A percentile compares a stretch with the other conserved stretches of the same genome.
phyloP scores from a whole-genome alignment of 1,284 basidiomycete species.

The Rhodotorula sp. region DNA sequence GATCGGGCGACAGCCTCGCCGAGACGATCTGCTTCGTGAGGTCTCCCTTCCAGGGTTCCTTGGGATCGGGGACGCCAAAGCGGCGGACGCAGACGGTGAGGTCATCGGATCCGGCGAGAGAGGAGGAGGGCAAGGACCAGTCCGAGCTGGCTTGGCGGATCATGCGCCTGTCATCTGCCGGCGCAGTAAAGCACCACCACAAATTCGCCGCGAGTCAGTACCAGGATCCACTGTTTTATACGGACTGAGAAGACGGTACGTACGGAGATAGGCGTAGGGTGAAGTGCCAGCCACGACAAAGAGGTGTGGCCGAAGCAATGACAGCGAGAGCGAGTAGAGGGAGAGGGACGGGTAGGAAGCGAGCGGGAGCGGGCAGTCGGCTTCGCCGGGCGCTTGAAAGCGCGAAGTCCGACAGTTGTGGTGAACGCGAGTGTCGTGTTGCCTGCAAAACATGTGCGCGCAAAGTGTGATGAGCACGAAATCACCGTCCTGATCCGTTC shows the following conservation, averaged over 20 bases:
- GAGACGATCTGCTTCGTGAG: conserved; percentile 45
- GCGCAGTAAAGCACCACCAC: no score
- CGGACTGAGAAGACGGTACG: background rate
- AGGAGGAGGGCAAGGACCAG: conserved; percentile 60
- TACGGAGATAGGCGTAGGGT: conserved; percentile 69
- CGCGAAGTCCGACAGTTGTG: conserved; percentile 58
- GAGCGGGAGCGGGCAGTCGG: conserved; percentile 62
- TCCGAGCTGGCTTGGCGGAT: conserved; percentile 61
- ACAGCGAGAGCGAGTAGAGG: conserved; percentile 54
- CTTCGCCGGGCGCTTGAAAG: background rate
- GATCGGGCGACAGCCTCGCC: conserved; percentile 44
- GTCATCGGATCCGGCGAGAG: conserved; percentile 47
- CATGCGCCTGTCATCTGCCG: conserved; percentile 70
- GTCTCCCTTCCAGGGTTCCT: conserved; percentile 6
- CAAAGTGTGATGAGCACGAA: background rate
- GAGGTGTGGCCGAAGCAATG: conserved; percentile 53
- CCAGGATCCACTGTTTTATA: background rate
- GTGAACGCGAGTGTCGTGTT: conserved; percentile 75
- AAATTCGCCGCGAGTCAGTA: no score
- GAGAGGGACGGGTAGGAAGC: conserved; percentile 50
- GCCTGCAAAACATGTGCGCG: conserved; percentile 51
- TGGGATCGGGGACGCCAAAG: conserved; percentile 61
- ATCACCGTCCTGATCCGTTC: no score
- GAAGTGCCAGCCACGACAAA: conserved; percentile 54
- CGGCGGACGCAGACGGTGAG: conserved; percentile 77